Base-by-base conservation (phyloP, 148 eudicot species). In the Vaccinium darrowii region DNA sequence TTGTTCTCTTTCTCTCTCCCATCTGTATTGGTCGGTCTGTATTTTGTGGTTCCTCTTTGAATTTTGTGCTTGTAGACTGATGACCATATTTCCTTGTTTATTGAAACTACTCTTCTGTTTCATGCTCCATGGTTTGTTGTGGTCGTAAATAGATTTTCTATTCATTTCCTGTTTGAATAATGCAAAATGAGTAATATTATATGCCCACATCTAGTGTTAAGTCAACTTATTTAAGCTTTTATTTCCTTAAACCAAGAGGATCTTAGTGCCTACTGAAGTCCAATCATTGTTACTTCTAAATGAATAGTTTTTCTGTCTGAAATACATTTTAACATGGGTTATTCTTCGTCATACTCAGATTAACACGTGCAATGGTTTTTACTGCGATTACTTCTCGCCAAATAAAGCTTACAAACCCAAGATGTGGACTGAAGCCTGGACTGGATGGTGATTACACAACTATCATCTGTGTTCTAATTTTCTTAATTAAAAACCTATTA, bases 351-450 rank as follows among this genome's bases (percentile, higher is more conserved):
- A 5, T 79, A 71, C 53, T 9, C 94, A 94, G 98, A 95, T 95
- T 78, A 93, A 95, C 84, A 85, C 98, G 11, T 95, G 98, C 91
- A 95, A 95, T 88, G 98, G 98, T 18, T 95, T 93, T 87, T 95
- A 95, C 82, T 95, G 98, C 27, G 98, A 94, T 76, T 88, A 91
- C 54, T 95, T 95, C 92, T 87, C 92, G 3, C 98, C 96, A 12
- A 95, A 95, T 60, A 93, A 93, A 89, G 92, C 90, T 79, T 92
- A 94, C 83, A 94, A 94, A 88, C 98, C 98, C 0, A 94, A 90
- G 88, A 95, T 95, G 89, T 95, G 98, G 96, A 94, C 98, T 2
- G 98, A 95, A 86, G 95, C 94, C 39, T 95, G 98, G 98, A 91
- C 92, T 39, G 98, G 96, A 86, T 95, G 98, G 98, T 95, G 83